phyloP scores from a whole-genome alignment of 768 basidiomycete species.

The Lactarius sanguifluus region DNA sequence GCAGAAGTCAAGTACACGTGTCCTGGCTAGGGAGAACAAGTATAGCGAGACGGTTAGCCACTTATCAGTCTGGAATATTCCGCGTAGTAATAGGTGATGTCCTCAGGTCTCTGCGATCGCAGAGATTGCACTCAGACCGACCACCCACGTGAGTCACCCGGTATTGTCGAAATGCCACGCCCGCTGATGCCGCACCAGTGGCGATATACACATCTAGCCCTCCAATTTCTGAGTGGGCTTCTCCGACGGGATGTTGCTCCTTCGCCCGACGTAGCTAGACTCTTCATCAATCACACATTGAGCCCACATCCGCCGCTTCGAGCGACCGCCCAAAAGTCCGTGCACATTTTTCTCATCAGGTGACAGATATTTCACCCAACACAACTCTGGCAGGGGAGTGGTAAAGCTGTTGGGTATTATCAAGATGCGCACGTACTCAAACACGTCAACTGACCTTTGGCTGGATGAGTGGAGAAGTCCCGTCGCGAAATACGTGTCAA shows the following conservation, averaged over 20 bases:
- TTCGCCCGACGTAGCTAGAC: conserved; percentile 52
- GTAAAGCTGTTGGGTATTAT: conserved; percentile 65
- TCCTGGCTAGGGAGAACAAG: conserved; percentile 45
- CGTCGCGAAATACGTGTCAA: conserved; percentile 45
- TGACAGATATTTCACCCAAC: conserved; percentile 13
- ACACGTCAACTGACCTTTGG: conserved; percentile 67
- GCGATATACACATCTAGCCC: conserved; percentile 76
- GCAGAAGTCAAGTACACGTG: conserved; percentile 44
- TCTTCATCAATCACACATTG: conserved; percentile 64
- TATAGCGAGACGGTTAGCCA: conserved; percentile 51
- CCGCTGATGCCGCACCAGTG: conserved; percentile 48
- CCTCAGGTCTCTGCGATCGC: conserved; percentile 59
- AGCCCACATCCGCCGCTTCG: conserved; percentile 74
- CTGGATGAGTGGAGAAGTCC: conserved; percentile 70
- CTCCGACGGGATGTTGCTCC: conserved; percentile 62
- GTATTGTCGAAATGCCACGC: conserved; percentile 15
- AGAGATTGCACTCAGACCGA: conserved; percentile 55
- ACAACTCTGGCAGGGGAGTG: conserved; percentile 49
- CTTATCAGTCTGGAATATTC: neutral
- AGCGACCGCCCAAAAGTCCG: conserved; percentile 61
- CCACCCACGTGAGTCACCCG: conserved; percentile 64
- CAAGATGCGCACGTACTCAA: conserved; percentile 74
- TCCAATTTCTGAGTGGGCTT: conserved; percentile 57
- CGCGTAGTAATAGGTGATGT: conserved; percentile 13
- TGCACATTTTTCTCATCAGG: conserved; percentile 7